Evolutionary conservation across 75 land plant species (phyloP).

Genomic region (Picea sitchensis): DNA sequence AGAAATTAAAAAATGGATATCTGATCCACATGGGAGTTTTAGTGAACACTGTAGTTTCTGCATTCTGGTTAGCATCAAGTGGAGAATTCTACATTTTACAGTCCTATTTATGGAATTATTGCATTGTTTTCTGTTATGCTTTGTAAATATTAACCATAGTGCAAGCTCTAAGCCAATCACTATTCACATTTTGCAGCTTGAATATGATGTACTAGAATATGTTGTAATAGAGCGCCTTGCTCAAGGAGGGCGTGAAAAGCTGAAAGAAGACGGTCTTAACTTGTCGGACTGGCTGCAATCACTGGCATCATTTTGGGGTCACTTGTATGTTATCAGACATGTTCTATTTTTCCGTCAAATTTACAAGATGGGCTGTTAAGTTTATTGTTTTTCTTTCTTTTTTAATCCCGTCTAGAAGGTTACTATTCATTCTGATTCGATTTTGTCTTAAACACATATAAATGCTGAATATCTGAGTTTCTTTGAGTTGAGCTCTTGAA

Average conservation of each 20-base stretch:
- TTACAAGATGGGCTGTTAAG: not conserved
- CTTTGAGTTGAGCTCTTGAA: not conserved
- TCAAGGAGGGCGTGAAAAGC: slow-evolving; percentile 96
- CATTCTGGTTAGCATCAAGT: too few relatives aligned
- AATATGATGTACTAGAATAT: slow-evolving; percentile 97
- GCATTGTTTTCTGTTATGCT: not conserved
- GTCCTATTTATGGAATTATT: not conserved
- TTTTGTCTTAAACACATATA: not conserved
- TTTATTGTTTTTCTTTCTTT: not conserved
- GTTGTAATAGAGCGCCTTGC: slow-evolving; percentile 97
- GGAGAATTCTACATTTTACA: not conserved
- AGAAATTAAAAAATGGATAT: not conserved
- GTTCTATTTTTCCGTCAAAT: not conserved
- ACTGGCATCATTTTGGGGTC: slow-evolving; percentile 99
- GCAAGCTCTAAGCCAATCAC: not conserved
- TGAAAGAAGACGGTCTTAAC: slow-evolving; percentile 97
- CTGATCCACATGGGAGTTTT: too few relatives aligned
- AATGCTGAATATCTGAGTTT: not conserved
- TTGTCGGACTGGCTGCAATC: slow-evolving; percentile 99
- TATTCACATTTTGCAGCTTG: slow-evolving; percentile 63
- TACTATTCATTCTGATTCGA: not conserved
- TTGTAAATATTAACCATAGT: not conserved
- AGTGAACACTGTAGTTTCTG: too few relatives aligned
- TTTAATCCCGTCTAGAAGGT: not conserved
- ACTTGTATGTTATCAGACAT: slow-evolving; percentile 64